A percentile compares a stretch with the other conserved stretches of the same genome.
Evolutionary conservation across 805 yeast species (phyloP).

Genomic region (Yamadazyma scolyti): DNA sequence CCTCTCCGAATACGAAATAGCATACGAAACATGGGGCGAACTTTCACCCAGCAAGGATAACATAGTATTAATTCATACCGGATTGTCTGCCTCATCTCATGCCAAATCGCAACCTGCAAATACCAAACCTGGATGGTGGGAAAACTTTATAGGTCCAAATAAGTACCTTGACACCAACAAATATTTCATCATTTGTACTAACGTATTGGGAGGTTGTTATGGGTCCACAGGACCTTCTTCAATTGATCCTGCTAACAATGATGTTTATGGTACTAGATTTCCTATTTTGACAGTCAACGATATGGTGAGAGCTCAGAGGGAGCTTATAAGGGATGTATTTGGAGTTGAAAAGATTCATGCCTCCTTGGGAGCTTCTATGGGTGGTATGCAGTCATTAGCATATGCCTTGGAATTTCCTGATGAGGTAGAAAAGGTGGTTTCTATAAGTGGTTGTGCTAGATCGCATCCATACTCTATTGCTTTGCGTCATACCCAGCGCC

Average conservation of each 20-base stretch:
- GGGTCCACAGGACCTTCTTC: slow-evolving; percentile 94
- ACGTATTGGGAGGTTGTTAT: slow-evolving; percentile 91
- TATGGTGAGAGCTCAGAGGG: slow-evolving; percentile 86
- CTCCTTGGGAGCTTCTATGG: slow-evolving; percentile 89
- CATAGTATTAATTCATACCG: slow-evolving; percentile 81
- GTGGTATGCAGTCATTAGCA: slow-evolving; percentile 97
- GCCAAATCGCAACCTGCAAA: slow-evolving; percentile 78
- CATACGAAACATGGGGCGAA: slow-evolving; percentile 90
- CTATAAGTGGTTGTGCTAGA: slow-evolving; percentile 90
- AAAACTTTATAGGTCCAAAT: slow-evolving; percentile 84
- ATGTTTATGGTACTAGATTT: slow-evolving; percentile 78
- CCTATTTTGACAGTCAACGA: slow-evolving; percentile 84
- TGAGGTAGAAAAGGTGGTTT: slow-evolving; percentile 65
- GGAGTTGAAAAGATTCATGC: slow-evolving; percentile 67
- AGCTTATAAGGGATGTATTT: slow-evolving; percentile 59
- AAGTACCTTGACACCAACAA: slow-evolving; percentile 74
- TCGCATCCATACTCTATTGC: slow-evolving; percentile 95
- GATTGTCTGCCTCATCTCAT: slow-evolving; percentile 90
- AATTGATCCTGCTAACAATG: slow-evolving; percentile 61
- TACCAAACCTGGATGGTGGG: slow-evolving; percentile 91
- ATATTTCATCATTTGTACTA: slow-evolving; percentile 82
- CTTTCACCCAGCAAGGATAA: slow-evolving; percentile 63
- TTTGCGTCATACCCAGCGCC: slow-evolving; percentile 88
- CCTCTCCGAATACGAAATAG: slow-evolving; percentile 72
- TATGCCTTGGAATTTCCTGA: slow-evolving; percentile 81